Evolutionary conservation across 2,329 filamentous ascomycete species (phyloP).

Genomic region (Arthrinium phaeospermum): DNA sequence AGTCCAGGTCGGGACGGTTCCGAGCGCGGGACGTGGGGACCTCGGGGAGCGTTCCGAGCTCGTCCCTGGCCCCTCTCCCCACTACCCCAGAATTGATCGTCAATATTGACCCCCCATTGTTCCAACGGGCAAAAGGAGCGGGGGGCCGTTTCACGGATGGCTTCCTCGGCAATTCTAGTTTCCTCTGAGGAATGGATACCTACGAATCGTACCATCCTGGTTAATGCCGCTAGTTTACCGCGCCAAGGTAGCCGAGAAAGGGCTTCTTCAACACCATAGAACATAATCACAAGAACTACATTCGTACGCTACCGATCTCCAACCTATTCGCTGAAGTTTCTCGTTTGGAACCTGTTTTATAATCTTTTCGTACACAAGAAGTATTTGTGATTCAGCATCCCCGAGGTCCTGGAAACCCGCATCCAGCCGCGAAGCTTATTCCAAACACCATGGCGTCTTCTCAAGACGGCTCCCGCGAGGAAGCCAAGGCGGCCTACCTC

Average conservation of each 20-base stretch:
- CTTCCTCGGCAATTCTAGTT: neutral
- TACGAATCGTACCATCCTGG: too few relatives aligned
- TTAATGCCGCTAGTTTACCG: neutral
- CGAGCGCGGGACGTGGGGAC: neutral
- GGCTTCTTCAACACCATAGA: neutral
- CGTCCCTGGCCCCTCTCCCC: neutral
- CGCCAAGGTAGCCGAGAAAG: too few relatives aligned
- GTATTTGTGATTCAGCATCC: too few relatives aligned
- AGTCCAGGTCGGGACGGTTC: neutral
- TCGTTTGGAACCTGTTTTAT: too few relatives aligned
- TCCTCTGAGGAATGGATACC: neutral
- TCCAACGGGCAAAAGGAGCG: neutral
- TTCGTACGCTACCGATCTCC: too few relatives aligned
- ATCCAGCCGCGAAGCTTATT: neutral
- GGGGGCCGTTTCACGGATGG: neutral
- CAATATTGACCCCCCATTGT: neutral
- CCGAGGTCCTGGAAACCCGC: neutral
- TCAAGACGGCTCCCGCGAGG: neutral
- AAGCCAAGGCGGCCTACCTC: slow-evolving; percentile 15
- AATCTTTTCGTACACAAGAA: too few relatives aligned
- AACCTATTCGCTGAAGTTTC: too few relatives aligned
- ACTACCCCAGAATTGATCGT: neutral
- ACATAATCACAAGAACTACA: neutral
- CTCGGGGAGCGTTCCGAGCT: neutral
- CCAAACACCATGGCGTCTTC: neutral